Evolutionary conservation across 768 basidiomycete species (phyloP).

Genomic region (Cyathus striatus): DNA sequence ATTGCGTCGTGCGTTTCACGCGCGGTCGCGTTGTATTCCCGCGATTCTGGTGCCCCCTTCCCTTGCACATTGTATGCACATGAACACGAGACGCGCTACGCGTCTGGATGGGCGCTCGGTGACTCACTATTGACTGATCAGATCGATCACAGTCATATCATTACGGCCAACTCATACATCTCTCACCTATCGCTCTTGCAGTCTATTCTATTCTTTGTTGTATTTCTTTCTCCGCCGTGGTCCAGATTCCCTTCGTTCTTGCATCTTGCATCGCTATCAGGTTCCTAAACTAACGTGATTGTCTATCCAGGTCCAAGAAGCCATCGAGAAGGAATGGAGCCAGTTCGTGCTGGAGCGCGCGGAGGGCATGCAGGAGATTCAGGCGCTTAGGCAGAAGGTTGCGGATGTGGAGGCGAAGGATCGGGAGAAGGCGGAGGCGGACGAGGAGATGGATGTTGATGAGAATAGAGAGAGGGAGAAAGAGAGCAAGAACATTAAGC

Average conservation of each 20-base stretch:
- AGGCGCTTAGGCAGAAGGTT: constrained; percentile 55
- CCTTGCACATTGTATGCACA: too few relatives aligned
- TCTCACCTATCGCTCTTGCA: neutral
- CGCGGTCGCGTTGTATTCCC: too few relatives aligned
- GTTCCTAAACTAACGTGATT: constrained; percentile 4
- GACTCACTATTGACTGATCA: too few relatives aligned
- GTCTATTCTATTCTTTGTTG: neutral
- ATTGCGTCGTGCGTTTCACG: too few relatives aligned
- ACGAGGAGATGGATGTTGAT: constrained; percentile 10
- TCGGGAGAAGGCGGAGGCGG: constrained; percentile 35
- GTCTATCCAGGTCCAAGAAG: constrained; percentile 46
- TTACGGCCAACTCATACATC: too few relatives aligned
- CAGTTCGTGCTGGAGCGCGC: constrained; percentile 58
- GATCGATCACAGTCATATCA: too few relatives aligned
- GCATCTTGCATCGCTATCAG: neutral
- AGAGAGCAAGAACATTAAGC: constrained; percentile 12
- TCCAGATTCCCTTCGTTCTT: neutral
- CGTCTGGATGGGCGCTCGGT: too few relatives aligned
- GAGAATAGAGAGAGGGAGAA: neutral
- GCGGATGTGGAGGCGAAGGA: constrained; percentile 53
- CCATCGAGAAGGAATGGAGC: constrained; percentile 65
- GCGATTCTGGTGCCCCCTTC: too few relatives aligned
- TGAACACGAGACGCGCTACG: too few relatives aligned
- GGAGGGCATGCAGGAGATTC: constrained; percentile 56
- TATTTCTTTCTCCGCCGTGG: too few relatives aligned